Conservation (phyloP, 2,329 filamentous ascomycete species). For the Chrysosporium queenslandicum region DNA sequence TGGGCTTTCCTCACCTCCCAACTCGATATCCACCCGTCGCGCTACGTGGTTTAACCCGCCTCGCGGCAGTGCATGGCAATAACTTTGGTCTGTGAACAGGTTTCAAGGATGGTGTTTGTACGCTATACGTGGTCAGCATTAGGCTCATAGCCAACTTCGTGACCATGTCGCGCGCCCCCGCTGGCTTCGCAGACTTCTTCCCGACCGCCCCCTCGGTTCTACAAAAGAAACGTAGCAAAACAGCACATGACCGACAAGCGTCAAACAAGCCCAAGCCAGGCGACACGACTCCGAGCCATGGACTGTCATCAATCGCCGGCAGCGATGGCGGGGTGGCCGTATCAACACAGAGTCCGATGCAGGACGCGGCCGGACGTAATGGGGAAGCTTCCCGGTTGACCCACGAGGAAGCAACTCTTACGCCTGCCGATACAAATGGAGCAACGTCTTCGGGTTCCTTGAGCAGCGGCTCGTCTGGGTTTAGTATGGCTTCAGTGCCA, state of each 20-base stretch:
- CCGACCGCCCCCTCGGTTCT: slow-evolving; percentile 62
- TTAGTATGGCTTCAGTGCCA: slow-evolving; percentile 48
- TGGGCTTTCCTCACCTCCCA: background rate
- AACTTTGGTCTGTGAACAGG: background rate
- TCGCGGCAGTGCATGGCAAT: background rate
- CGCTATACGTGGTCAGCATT: slow-evolving; percentile 25
- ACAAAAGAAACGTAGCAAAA: slow-evolving; percentile 39
- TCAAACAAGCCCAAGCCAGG: slow-evolving; percentile 41
- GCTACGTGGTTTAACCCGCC: background rate
- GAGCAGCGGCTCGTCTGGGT: slow-evolving; percentile 61
- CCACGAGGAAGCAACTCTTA: slow-evolving; percentile 15
- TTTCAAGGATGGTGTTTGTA: slow-evolving; percentile 35
- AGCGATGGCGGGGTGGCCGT: slow-evolving; percentile 10
- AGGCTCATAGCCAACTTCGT: slow-evolving; percentile 41
- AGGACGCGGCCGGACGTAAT: background rate
- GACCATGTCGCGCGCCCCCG: slow-evolving; percentile 70
- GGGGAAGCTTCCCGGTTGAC: background rate
- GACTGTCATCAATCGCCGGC: slow-evolving; percentile 9
- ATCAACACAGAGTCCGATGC: background rate
- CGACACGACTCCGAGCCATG: slow-evolving; percentile 17
- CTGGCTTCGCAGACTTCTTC: slow-evolving; percentile 80
- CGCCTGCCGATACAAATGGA: slow-evolving; percentile 44
- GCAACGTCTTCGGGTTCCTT: slow-evolving; percentile 63
- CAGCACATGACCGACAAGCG: slow-evolving; percentile 52
- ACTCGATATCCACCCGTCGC: background rate